Conservation (phyloP, 495 filamentous ascomycete species). For the Penicillium lagena region DNA sequence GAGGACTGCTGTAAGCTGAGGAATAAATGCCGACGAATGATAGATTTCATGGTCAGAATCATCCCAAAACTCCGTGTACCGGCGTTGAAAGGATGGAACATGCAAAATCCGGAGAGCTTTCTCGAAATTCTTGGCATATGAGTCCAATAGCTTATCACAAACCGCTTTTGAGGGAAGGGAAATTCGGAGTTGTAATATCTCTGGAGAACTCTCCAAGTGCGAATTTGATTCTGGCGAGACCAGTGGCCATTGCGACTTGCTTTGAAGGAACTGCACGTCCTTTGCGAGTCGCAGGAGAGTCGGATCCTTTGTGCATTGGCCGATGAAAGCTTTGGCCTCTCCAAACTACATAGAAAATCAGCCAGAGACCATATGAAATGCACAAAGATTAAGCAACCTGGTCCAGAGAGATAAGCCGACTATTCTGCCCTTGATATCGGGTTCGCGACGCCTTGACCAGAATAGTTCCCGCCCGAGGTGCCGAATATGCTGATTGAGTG, state of each 20-base stretch:
- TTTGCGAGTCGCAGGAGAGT: conserved; percentile 14
- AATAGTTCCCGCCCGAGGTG: conserved; percentile 5
- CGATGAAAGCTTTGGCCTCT: conserved; percentile 19
- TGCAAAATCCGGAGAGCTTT: conserved; percentile 18
- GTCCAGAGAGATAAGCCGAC: conserved; percentile 15
- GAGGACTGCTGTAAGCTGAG: conserved; percentile 16
- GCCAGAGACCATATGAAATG: neutral
- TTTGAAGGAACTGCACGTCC: conserved; percentile 23
- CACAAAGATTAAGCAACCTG: conserved; percentile 5
- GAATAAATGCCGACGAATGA: conserved; percentile 6
- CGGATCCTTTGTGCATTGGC: conserved; percentile 10
- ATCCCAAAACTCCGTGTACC: conserved; percentile 16
- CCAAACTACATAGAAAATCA: conserved; percentile 9
- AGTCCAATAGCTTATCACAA: conserved; percentile 14
- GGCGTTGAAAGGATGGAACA: conserved; percentile 15
- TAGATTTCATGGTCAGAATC: conserved; percentile 2
- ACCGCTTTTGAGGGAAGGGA: conserved; percentile 14
- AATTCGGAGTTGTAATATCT: conserved; percentile 7
- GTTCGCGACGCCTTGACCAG: conserved; percentile 20
- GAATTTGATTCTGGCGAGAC: conserved; percentile 13
- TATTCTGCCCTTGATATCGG: conserved; percentile 20
- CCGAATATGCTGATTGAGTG: too few relatives aligned
- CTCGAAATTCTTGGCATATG: conserved; percentile 20
- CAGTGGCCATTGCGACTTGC: conserved; percentile 5
- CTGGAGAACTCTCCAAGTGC: conserved; percentile 7